Conservation (phyloP, 805 yeast genomes). For the Cyberlindnera euphorbiae region DNA sequence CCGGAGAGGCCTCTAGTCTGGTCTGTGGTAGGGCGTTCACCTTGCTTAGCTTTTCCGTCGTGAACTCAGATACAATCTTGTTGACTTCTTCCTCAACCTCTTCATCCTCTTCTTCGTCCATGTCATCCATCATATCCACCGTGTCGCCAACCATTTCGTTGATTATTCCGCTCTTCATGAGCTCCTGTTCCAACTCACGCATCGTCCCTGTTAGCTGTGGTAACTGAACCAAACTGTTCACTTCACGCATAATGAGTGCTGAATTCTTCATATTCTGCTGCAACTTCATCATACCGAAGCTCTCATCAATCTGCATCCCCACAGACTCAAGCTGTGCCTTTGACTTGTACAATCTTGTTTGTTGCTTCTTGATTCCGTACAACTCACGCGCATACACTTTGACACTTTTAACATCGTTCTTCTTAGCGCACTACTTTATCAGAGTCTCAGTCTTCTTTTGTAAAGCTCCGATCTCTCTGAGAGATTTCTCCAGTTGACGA, state of each 20-base stretch:
- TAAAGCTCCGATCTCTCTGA: conserved; percentile 55
- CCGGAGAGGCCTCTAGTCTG: conserved; percentile 20
- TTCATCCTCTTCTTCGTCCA: conserved; percentile 61
- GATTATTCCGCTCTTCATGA: conserved; percentile 80
- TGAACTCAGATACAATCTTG: conserved; percentile 47
- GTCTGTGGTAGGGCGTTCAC: conserved; percentile 33
- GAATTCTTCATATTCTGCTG: conserved; percentile 77
- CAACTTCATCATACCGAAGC: conserved; percentile 77
- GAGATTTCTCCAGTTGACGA: conserved; percentile 69
- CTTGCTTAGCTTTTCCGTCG: conserved; percentile 37
- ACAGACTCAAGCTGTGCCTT: conserved; percentile 85
- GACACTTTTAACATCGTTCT: conserved; percentile 73
- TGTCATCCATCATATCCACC: conserved; percentile 64
- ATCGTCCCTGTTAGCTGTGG: conserved; percentile 81
- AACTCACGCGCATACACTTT: conserved; percentile 79
- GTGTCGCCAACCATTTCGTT: conserved; percentile 95
- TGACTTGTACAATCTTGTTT: conserved; percentile 67
- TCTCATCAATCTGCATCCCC: conserved; percentile 85
- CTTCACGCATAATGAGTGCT: conserved; percentile 83
- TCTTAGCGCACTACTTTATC: conserved; percentile 69
- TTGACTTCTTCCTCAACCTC: conserved; percentile 61
- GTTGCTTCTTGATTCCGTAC: conserved; percentile 66
- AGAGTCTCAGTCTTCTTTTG: conserved; percentile 75
- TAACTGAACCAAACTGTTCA: conserved; percentile 67
- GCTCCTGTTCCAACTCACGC: conserved; percentile 81